Conservation (phyloP, 2,329 filamentous ascomycete species). For the Falciphora oryzae region DNA sequence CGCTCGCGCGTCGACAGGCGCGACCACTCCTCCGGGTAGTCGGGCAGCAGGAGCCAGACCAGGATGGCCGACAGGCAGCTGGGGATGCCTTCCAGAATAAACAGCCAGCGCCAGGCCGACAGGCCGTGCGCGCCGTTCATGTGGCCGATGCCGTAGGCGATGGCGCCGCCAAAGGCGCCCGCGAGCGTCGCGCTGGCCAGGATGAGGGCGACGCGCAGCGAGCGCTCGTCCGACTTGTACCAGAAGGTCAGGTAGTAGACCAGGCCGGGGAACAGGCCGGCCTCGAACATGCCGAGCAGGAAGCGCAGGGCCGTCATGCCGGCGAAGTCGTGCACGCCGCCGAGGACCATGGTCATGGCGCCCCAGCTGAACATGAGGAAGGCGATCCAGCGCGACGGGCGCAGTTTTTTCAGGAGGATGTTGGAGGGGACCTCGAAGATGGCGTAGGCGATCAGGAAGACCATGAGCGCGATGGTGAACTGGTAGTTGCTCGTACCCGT, state of each 20-base stretch:
- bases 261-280: slow-evolving; percentile 33
- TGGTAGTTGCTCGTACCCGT: slow-evolving; percentile 56
- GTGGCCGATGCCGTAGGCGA: slow-evolving; percentile 66
- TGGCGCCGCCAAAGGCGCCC: slow-evolving; percentile 66
- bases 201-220: slow-evolving; percentile 65
- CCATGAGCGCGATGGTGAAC: slow-evolving; percentile 53
- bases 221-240: slow-evolving; percentile 66
- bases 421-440: slow-evolving; percentile 62
- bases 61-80: slow-evolving; percentile 48
- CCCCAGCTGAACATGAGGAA: slow-evolving; percentile 65
- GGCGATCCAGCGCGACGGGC: slow-evolving; percentile 57
- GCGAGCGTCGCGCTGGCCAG: slow-evolving; percentile 64
- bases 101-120: slow-evolving; percentile 66
- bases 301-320: slow-evolving; percentile 63
- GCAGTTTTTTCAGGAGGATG: slow-evolving; percentile 58
- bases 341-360: slow-evolving; percentile 60
- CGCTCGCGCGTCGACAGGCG: slow-evolving; percentile 58
- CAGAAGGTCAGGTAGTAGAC: slow-evolving; percentile 65
- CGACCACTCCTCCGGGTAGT: slow-evolving; percentile 58
- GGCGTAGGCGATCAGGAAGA: slow-evolving; percentile 56
- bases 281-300: slow-evolving; percentile 63
- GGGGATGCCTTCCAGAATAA: slow-evolving; percentile 42
- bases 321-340: slow-evolving; percentile 54
- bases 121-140: slow-evolving; percentile 60
- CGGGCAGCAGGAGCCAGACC: slow-evolving; percentile 57